Percentiles rank a stretch among this genome's conserved stretches.
phyloP scores from a whole-genome alignment of 495 filamentous ascomycete genomes.

The Glonium stellatum region DNA sequence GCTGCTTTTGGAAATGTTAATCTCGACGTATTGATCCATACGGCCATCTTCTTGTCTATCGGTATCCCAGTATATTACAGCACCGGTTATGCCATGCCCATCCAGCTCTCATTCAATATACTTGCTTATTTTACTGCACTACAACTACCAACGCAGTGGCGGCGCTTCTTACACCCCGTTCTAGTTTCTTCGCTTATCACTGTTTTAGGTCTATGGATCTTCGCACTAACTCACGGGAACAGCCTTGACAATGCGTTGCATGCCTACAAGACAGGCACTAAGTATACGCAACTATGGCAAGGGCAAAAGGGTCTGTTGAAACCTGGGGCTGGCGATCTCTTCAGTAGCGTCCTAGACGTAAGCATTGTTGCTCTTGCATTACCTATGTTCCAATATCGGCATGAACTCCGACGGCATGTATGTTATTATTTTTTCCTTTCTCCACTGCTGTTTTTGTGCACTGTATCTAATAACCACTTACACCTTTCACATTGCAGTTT shows the following conservation, averaged over 20 bases:
- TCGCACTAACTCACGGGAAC: constrained; percentile 37
- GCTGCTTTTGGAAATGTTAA: constrained; percentile 37
- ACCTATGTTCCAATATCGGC: constrained; percentile 48
- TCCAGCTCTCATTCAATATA: constrained; percentile 44
- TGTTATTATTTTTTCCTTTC: background rate
- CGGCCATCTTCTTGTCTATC: constrained; percentile 40
- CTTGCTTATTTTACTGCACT: constrained; percentile 44
- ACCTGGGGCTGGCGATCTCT: constrained; percentile 47
- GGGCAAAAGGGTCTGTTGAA: constrained; percentile 14
- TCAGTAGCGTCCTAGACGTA: constrained; percentile 44
- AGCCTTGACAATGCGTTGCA: constrained; percentile 34
- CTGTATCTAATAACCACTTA: background rate
- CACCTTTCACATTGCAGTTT: constrained; percentile 23
- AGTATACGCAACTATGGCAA: constrained; percentile 43
- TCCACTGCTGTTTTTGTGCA: background rate
- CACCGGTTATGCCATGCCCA: constrained; percentile 47
- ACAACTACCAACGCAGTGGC: constrained; percentile 41
- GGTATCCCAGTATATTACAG: constrained; percentile 47
- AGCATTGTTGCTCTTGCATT: constrained; percentile 49
- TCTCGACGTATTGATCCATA: constrained; percentile 41
- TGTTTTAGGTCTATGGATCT: constrained; percentile 42
- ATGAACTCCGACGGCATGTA: constrained; percentile 41
- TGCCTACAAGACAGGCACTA: constrained; percentile 41
- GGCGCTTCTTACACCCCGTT: constrained; percentile 46
- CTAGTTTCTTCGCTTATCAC: constrained; percentile 43